Evolutionary conservation across 768 basidiomycete species (phyloP).

Genomic region (Gelatoporia subvermispora): DNA sequence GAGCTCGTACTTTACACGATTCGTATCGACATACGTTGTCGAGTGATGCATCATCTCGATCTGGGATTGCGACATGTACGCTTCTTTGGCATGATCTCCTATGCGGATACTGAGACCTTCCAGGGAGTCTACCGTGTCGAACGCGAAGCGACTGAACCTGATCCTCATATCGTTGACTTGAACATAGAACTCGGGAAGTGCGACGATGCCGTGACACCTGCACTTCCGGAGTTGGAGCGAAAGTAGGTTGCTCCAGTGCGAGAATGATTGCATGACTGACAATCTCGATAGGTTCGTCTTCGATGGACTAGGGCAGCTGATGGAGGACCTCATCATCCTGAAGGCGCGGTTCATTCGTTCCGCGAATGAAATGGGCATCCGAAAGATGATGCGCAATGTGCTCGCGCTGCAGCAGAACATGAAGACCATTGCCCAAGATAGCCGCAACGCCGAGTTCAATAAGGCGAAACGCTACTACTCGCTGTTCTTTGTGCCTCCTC

Average conservation of each 20-base stretch:
- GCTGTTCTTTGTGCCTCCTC: constrained; percentile 68
- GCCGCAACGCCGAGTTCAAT: constrained; percentile 63
- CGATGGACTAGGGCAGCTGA: constrained; percentile 75
- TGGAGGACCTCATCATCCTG: constrained; percentile 77
- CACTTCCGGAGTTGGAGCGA: constrained; percentile 60
- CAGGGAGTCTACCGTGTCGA: constrained; percentile 85
- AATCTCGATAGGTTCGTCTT: constrained; percentile 68
- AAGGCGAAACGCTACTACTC: constrained; percentile 78
- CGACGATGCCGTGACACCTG: constrained; percentile 62
- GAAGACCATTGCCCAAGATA: constrained; percentile 64
- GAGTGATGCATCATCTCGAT: constrained; percentile 75
- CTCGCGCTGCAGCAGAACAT: constrained; percentile 89
- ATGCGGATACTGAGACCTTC: background rate
- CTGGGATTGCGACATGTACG: constrained; percentile 61
- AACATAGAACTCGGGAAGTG: constrained; percentile 74
- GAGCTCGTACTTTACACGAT: constrained; percentile 84
- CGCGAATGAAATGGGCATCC: constrained; percentile 72
- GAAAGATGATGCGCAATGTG: constrained; percentile 85
- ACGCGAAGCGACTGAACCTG: constrained; percentile 85
- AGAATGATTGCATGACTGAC: constrained; percentile 7
- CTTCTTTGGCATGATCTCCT: background rate
- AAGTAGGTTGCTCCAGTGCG: constrained; percentile 42
- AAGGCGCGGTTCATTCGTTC: constrained; percentile 66
- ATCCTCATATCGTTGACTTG: constrained; percentile 82
- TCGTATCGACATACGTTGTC: constrained; percentile 82